Evolutionary conservation across 2,329 filamentous ascomycete species (phyloP), one percentile per base, ranked within the genome.

Genomic region (Phyllosticta paracitricarpa): DNA sequence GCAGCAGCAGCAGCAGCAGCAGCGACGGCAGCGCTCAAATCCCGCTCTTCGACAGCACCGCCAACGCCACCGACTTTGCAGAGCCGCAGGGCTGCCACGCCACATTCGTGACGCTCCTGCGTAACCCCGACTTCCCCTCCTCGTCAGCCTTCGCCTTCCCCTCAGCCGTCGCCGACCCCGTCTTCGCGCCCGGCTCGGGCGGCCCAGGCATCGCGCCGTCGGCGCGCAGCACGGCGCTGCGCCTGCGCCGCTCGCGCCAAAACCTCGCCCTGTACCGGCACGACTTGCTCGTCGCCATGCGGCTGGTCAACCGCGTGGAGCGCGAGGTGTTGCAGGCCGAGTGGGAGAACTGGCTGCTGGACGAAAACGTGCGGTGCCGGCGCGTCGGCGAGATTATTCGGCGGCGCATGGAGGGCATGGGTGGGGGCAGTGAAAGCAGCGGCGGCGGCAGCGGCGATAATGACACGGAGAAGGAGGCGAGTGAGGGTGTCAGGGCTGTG

Each of bases 321-420:
- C 82, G 83, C 62, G 91, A 97, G 73, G 87, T 96, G 72, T 75
- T 97, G 59, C 83, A 85, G 68, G 88, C 88, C 0, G 93, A 97
- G 73, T 99, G 91, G 87, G 92, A 96, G 76, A 89, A 89, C 65
- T 99, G 93, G 92, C 81, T 97, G 30, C 75, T 83, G 2, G 87
- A 89, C 66, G 94, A 99, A 76, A 87, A 85, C 65, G 75, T 80
- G 35, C 83, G 89, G 56, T 99, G 94, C 72, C 84, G 84, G 61
- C 83, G 88, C 69, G 73, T 85, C 7, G 79, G 81, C 51, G 71
- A 70, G 14, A 73, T 85, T 66, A 69, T 83, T 10, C 67, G 69
- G 25, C 71, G 55, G 51, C 22, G 88, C 24, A 70, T 68, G 28
- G 71, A 72, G 26, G 71, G 66, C 3, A 4, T 54, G 22, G 19